phyloP scores from a whole-genome alignment of 1,284 basidiomycete species.

The Ustilago xerochloae region DNA sequence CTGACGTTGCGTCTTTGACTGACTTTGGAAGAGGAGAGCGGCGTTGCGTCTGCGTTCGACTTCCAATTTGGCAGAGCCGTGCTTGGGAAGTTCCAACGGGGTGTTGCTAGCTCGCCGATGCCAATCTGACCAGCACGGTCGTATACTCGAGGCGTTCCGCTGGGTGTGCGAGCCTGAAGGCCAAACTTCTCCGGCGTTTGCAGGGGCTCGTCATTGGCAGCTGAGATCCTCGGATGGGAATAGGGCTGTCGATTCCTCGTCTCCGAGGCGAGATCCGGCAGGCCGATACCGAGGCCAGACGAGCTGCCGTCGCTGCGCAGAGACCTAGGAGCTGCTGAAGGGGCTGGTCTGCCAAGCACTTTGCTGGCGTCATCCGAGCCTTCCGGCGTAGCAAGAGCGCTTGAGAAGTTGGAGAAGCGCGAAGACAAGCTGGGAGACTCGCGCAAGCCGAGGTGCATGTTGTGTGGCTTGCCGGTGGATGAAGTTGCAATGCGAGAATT shows the following conservation, averaged over 20 bases:
- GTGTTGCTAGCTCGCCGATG: slow-evolving; percentile 96
- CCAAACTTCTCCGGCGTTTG: slow-evolving; percentile 50
- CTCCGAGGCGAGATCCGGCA: slow-evolving; percentile 31
- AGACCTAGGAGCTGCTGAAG: slow-evolving; percentile 4
- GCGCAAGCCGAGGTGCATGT: slow-evolving; percentile 39
- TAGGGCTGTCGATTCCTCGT: slow-evolving; percentile 7
- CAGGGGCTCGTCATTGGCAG: slow-evolving; percentile 6
- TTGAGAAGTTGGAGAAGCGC: slow-evolving; percentile 57
- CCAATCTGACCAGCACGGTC: slow-evolving; percentile 90
- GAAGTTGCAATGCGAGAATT: neutral
- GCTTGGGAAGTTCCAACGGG: slow-evolving; percentile 77
- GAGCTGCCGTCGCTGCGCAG: slow-evolving; percentile 7
- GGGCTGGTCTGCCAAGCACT: slow-evolving; percentile 19
- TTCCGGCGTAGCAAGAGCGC: slow-evolving; percentile 44
- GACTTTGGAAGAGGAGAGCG: slow-evolving; percentile 20
- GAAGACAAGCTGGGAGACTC: slow-evolving; percentile 45
- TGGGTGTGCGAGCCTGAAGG: slow-evolving; percentile 20
- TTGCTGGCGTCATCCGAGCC: slow-evolving; percentile 29
- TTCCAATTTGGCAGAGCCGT: slow-evolving; percentile 30
- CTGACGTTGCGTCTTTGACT: slow-evolving; percentile 37
- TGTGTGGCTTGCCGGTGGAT: slow-evolving; percentile 13
- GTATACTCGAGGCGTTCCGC: slow-evolving; percentile 64
- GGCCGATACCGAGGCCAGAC: slow-evolving; percentile 51
- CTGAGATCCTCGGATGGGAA: neutral
- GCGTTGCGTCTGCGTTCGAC: slow-evolving; percentile 15